These are phyloP conservation scores for Aspergillus hancockii DNA, from an alignment of 495 filamentous ascomycete species.

Conservation along the genomic window DNA sequence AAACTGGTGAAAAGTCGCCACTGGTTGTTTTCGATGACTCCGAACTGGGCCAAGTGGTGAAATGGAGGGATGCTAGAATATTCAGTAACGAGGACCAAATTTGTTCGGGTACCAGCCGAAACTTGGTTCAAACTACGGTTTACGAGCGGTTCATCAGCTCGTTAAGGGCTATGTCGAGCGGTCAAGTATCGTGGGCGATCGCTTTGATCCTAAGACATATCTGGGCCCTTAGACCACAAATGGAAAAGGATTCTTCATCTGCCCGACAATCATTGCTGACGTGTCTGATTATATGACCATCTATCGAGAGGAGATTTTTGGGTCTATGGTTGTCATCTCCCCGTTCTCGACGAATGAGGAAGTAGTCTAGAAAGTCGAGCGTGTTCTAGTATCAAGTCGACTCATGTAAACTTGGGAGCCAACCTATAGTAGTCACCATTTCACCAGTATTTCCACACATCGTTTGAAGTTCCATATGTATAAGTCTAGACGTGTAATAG, in stretches of 20 bases:
- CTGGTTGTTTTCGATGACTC: conserved; percentile 81
- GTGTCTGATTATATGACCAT: conserved; percentile 63
- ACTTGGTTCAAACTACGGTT: conserved; percentile 73
- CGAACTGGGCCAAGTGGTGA: conserved; percentile 77
- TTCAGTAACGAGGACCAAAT: conserved; percentile 79
- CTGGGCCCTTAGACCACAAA: conserved; percentile 85
- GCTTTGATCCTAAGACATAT: conserved; percentile 69
- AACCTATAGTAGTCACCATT: too few species aligned
- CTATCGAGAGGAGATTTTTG: conserved; percentile 71
- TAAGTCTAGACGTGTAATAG: too few species aligned
- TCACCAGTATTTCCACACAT: too few species aligned
- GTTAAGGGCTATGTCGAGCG: conserved; percentile 64
- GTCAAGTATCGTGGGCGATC: conserved; percentile 73
- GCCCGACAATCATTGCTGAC: conserved; percentile 65
- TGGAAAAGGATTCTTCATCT: conserved; percentile 51
- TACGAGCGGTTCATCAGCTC: conserved; percentile 71
- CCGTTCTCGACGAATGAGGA: conserved; percentile 78
- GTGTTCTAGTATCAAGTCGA: too few species aligned
- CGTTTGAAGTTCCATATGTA: too few species aligned
- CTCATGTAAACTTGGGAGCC: too few species aligned
- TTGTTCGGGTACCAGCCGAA: conserved; percentile 80
- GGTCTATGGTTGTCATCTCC: conserved; percentile 74
- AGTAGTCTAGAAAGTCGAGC: conserved; percentile 67
- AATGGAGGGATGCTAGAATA: conserved; percentile 75
- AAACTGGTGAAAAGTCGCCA: conserved; percentile 85